Percentiles rank a stretch among this genome's conserved stretches.
Conservation (phyloP, 805 yeast species). For the Saccharomycopsis malanga region DNA sequence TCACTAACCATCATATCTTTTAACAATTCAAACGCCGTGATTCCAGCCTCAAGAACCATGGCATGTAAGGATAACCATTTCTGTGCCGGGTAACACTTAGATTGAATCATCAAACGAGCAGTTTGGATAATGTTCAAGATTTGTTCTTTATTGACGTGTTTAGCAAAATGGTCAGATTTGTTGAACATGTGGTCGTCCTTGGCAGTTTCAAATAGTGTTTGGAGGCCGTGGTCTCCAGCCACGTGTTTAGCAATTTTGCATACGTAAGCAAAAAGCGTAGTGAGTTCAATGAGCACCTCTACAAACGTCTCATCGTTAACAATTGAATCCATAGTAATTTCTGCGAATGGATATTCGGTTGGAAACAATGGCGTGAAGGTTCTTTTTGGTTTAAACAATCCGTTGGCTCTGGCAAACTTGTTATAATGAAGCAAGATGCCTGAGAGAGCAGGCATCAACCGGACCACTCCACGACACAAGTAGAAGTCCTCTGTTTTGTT, state of each 20-base stretch:
- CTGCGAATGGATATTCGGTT: conserved; percentile 53
- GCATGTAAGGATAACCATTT: conserved; percentile 71
- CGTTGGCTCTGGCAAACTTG: conserved; percentile 36
- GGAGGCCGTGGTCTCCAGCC: conserved; percentile 38
- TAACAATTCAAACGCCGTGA: conserved; percentile 47
- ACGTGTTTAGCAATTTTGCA: conserved; percentile 42
- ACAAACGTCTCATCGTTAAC: conserved; percentile 63
- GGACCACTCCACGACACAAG: conserved; percentile 41
- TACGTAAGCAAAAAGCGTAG: conserved; percentile 51
- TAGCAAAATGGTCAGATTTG: conserved; percentile 35
- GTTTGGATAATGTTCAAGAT: conserved; percentile 38
- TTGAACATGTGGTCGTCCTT: conserved; percentile 35
- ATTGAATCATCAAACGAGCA: conserved; percentile 43
- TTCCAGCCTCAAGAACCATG: conserved; percentile 46
- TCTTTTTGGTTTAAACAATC: conserved; percentile 49
- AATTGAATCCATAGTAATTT: conserved; percentile 62
- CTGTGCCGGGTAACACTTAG: conserved; percentile 55
- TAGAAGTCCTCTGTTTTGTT: conserved; percentile 30
- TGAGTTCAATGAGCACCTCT: conserved; percentile 65
- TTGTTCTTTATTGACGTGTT: conserved; percentile 37
- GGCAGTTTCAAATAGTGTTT: conserved; percentile 33
- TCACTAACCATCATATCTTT: conserved; percentile 42
- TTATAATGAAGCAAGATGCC: conserved; percentile 45
- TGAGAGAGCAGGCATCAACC: conserved; percentile 49
- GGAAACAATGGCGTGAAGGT: conserved; percentile 68